A percentile compares a stretch with the other conserved stretches of the same genome.
phyloP scores from a whole-genome alignment of 176 grass and related monocot genomes.

The Melocanna baccifera region DNA sequence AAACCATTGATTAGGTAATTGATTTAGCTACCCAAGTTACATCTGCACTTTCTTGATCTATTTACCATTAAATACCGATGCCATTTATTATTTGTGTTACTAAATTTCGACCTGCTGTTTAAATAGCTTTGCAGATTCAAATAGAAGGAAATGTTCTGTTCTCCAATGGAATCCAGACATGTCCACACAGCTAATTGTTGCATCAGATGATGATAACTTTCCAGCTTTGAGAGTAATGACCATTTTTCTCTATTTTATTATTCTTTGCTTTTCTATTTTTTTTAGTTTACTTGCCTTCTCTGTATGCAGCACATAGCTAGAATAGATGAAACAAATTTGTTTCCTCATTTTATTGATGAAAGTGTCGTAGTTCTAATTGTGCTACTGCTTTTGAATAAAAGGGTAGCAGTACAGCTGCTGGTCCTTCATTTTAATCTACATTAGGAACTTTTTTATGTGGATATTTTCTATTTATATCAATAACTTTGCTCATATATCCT shows the following conservation, averaged over 20 bases:
- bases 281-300: not conserved
- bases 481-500: conserved; percentile 23
- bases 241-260: not conserved
- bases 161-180: conserved; percentile 96
- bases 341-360: no score
- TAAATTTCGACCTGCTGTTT: conserved; percentile 16
- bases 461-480: not conserved
- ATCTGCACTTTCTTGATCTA: conserved; percentile 7
- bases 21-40: not conserved
- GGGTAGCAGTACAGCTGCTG: not conserved
- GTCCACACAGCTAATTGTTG: conserved; percentile 90
- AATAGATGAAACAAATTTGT: not conserved
- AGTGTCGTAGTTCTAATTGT: not conserved
- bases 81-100: conserved; percentile 13
- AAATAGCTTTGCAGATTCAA: conserved; percentile 90
- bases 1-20: conserved; percentile 86
- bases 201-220: conserved; percentile 91
- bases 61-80: not conserved
- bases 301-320: not conserved
- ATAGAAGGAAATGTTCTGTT: conserved; percentile 85
- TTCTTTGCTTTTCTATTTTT: not conserved
- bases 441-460: not conserved
- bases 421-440: not conserved
- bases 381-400: not conserved
- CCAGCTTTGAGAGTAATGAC: conserved; percentile 85